Base-by-base conservation (phyloP, 208 protist genomes). In the Crithidia brevicula region DNA sequence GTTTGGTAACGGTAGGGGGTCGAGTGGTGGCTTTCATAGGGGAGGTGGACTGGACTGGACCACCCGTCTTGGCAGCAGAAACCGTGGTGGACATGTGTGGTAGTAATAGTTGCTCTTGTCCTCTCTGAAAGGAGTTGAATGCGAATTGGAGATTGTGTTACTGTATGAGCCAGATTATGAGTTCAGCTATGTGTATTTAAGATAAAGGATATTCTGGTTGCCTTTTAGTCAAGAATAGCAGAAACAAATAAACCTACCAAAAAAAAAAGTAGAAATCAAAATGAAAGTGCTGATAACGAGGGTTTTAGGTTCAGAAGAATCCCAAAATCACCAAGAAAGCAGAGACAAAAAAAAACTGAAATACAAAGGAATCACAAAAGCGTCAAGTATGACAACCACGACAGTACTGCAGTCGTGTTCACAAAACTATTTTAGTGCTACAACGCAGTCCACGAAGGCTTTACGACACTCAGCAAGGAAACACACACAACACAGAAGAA, bases 271-370 rank as follows among this genome's bases (percentile, higher is more conserved):
- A 33, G 22, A 56, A 38, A 31, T 3, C 3, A 38, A 20, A 36
- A 56, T n/a, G 22, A 31, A 4, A 56, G 20, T 7, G 28, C 13
- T 11, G 15, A 47, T 9, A 47, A 47, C 7, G 43, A 47, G 43
- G 13, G 7, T n/a, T 20, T n/a, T n/a, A n/a, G n/a, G n/a, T n/a
- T n/a, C n/a, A n/a, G n/a, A n/a, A n/a, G n/a, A n/a, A n/a, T n/a
- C n/a, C n/a, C n/a, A n/a, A n/a, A 47, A n/a, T 6, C 43, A 47
- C 16, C 4, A 47, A 47, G 22, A 47, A 47, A 47, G 43, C 49
- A 63, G 58, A 18, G 20, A 40, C 7, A 54, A 56, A 57, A 57
- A 20, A 18, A 53, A 62, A 40, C 18, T 18, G 28, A 30, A 42
- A 45, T 52, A 43, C 31, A 62, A 71, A 54, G 7, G 4, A 23